These are phyloP conservation scores for Angomonas deanei DNA, from an alignment of 208 protist genomes.

Conservation along the genomic window DNA sequence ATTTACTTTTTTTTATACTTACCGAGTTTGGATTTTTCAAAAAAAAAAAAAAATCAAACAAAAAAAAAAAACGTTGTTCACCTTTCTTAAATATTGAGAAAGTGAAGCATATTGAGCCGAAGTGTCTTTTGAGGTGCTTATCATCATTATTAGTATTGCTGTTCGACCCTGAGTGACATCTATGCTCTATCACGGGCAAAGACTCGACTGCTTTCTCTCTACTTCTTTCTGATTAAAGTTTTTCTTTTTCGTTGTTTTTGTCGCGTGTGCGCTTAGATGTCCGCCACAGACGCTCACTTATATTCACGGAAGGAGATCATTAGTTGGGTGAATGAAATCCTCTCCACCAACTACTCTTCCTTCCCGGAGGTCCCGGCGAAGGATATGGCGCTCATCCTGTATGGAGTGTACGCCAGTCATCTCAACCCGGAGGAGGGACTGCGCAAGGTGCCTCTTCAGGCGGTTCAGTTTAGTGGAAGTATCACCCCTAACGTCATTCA, in stretches of 20 bases:
- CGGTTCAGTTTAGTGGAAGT: constrained; percentile 35
- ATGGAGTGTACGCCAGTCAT: constrained; percentile 40
- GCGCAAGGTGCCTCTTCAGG: constrained; percentile 29
- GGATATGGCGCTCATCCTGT: constrained; percentile 62
- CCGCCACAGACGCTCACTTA: neutral
- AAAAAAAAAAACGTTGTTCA: no score
- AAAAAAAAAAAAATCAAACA: no score
- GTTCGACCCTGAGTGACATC: no score
- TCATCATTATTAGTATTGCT: no score
- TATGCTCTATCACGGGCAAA: no score
- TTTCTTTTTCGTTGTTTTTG: neutral
- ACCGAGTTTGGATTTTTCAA: no score
- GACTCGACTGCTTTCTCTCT: neutral
- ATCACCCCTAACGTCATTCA: neutral
- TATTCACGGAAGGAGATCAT: constrained; percentile 48
- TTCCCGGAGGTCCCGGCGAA: constrained; percentile 56
- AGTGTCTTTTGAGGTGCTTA: no score
- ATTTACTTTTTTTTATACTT: no score
- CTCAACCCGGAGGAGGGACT: neutral
- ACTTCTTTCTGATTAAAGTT: neutral
- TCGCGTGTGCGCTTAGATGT: neutral
- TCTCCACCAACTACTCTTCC: constrained; percentile 22
- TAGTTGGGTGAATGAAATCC: constrained; percentile 47
- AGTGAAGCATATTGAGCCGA: no score
- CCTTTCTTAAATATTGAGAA: no score